Base-by-base conservation (phyloP, 768 basidiomycete species). In the Gloeophyllum trabeum region DNA sequence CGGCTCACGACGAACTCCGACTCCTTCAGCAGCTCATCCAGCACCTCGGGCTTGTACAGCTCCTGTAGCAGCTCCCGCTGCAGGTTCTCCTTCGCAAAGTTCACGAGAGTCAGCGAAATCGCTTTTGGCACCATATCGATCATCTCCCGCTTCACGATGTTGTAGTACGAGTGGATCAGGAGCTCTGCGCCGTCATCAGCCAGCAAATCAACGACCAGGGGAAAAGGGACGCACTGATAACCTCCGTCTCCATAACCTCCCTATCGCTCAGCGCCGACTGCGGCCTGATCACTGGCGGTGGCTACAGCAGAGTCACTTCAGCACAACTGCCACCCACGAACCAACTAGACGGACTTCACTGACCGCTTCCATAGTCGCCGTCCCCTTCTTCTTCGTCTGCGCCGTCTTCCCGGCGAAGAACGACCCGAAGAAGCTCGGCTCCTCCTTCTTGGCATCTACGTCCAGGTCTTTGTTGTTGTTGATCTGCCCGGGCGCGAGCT, bases 101-200 rank as follows among this genome's bases (percentile, higher is more conserved):
- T 84, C 39, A 99, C 94, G 25, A 98, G 77, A 13, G 89, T 97
- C 48, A 87, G 66, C 6, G 85, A 79, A 58, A 96, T 90, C 14
- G 89, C 89, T 62, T 99, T 99, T 5, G 94, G 94, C 20, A 98
- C 88, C 91, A 96, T 96, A 63, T 98, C 94, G 54, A 98, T 98
- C 87, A 98, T 91, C 64, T 97, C 94, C 45, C 93, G 83, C 67
- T 99, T 98, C 43, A 97, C 90, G 50, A 97, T 92, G 65, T 96
- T 92, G 73, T 86, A 97, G 63, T 97, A 97, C 3, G 91, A 96
- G 59, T 86, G 75, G 53, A 98, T 98, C 55, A 99, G 79, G 37
- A 97, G 73, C 63, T 99, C 91, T 93, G 55, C 23, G 30, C 30
- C 10, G 6, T 19, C 16, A 32, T 16, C 20, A n/a, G 3, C 16